phyloP scores from a whole-genome alignment of 768 basidiomycete species.

The Trametes punicea region DNA sequence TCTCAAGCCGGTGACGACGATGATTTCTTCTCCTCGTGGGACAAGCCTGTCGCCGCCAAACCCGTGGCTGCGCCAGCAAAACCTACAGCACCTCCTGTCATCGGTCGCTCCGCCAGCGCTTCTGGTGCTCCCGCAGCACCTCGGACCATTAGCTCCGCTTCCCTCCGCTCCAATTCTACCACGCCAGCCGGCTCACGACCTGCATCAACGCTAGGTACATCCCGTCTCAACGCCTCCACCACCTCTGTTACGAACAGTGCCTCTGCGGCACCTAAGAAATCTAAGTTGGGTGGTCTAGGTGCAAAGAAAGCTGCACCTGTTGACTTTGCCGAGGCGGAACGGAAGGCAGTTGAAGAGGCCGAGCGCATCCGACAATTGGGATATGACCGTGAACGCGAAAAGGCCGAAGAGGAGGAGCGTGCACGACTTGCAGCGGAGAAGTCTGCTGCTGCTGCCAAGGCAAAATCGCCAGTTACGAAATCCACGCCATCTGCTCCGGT shows the following conservation, averaged over 20 bases:
- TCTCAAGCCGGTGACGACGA: constrained; percentile 58
- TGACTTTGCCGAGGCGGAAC: constrained; percentile 93
- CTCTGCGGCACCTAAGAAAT: constrained; percentile 49
- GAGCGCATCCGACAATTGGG: constrained; percentile 90
- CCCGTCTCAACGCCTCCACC: constrained; percentile 41
- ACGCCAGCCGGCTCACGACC: constrained; percentile 29
- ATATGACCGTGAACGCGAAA: constrained; percentile 83
- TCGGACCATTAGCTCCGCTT: constrained; percentile 66
- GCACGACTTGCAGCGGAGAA: constrained; percentile 52
- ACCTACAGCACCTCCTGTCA: constrained; percentile 50
- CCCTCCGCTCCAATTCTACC: constrained; percentile 47
- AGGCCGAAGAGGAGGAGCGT: constrained; percentile 71
- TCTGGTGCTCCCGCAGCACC: constrained; percentile 27
- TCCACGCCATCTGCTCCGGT: constrained; percentile 27
- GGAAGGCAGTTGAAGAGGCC: constrained; percentile 86
- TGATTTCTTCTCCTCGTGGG: constrained; percentile 97
- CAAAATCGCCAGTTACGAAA: constrained; percentile 24
- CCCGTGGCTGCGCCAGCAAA: constrained; percentile 34
- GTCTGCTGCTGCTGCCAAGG: constrained; percentile 27
- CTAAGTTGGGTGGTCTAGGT: constrained; percentile 74
- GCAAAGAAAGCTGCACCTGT: constrained; percentile 86
- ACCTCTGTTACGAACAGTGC: constrained; percentile 28
- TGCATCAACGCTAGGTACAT: constrained; percentile 39
- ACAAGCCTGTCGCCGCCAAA: constrained; percentile 58
- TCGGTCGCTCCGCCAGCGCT: constrained; percentile 46